Evolutionary conservation across 176 grass and related monocot genomes (phyloP).

Genomic region (Aegilops longissima): DNA sequence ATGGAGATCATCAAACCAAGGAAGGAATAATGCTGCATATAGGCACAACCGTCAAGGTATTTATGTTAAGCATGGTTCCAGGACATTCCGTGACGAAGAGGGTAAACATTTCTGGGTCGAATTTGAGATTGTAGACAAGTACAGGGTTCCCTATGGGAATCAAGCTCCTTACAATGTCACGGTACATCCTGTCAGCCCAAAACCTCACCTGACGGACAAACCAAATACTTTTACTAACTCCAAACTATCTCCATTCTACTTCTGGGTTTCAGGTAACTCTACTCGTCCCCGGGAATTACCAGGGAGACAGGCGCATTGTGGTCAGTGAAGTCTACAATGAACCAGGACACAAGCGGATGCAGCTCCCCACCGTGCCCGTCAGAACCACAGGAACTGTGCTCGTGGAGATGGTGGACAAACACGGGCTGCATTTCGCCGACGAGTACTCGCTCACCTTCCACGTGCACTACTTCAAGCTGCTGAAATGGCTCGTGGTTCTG

Average conservation of each 20-base stretch:
- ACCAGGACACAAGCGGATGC: conserved; percentile 72
- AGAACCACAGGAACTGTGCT: conserved; percentile 84
- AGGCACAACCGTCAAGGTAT: conserved; percentile 69
- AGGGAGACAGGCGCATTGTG: conserved; percentile 77
- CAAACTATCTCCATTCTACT: background rate
- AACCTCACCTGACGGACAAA: background rate
- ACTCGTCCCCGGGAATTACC: conserved; percentile 94
- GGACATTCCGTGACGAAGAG: conserved; percentile 86
- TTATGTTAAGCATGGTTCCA: conserved; percentile 63
- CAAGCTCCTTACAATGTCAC: conserved; percentile 96
- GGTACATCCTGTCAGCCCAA: conserved; percentile 43
- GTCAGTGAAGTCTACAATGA: conserved; percentile 57
- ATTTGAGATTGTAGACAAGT: conserved; percentile 82
- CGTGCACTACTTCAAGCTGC: conserved; percentile 90
- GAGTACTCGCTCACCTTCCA: conserved; percentile 98
- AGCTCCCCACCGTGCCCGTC: conserved; percentile 94
- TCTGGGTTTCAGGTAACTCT: conserved; percentile 71
- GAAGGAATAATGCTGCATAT: conserved; percentile 82
- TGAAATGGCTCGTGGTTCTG: conserved; percentile 92
- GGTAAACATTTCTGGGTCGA: conserved; percentile 96
- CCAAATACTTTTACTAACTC: conserved; percentile 26
- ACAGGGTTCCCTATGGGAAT: conserved; percentile 73
- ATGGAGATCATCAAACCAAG: conserved; percentile 86
- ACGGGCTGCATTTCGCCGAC: conserved; percentile 86
- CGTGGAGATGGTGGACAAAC: conserved; percentile 91